phyloP scores from a whole-genome alignment of 2,329 filamentous ascomycete genomes.

The Colletotrichum sp. region DNA sequence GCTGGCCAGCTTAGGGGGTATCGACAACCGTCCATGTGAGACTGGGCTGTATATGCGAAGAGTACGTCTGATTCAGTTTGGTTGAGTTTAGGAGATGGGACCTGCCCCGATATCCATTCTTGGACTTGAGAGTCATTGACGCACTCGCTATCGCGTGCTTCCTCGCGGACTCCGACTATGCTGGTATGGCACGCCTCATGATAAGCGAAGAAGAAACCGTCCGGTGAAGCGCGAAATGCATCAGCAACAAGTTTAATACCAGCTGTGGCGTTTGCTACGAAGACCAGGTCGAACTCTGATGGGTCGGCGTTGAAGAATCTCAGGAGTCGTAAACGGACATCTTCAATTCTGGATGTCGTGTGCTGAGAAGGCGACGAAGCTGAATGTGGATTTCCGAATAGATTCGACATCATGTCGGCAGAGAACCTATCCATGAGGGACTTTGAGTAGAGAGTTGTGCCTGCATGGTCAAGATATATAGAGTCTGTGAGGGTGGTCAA shows the following conservation, averaged over 20 bases:
- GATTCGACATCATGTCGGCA: slow-evolving; percentile 74
- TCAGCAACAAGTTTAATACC: slow-evolving; percentile 88
- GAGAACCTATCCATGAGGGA: slow-evolving; percentile 83
- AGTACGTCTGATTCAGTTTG: slow-evolving; percentile 36
- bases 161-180: slow-evolving; percentile 79
- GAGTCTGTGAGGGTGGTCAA: slow-evolving; percentile 55
- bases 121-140: slow-evolving; percentile 70
- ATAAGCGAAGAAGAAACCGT: slow-evolving; percentile 84
- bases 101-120: slow-evolving; percentile 61
- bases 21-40: slow-evolving; percentile 22
- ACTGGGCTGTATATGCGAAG: slow-evolving; percentile 21
- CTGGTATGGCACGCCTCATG: slow-evolving; percentile 88
- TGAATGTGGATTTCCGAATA: slow-evolving; percentile 94
- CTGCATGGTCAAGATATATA: slow-evolving; percentile 91
- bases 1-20: slow-evolving; percentile 64
- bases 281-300: slow-evolving; percentile 83
- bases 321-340: slow-evolving; percentile 73
- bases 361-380: slow-evolving; percentile 81
- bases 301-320: slow-evolving; percentile 83
- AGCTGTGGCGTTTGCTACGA: slow-evolving; percentile 91
- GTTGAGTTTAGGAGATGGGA: slow-evolving; percentile 32
- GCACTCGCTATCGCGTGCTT: slow-evolving; percentile 69
- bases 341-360: slow-evolving; percentile 76
- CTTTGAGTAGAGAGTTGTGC: slow-evolving; percentile 84
- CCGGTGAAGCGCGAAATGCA: slow-evolving; percentile 68